Evolutionary conservation across 306 rosid species (phyloP).

Genomic region (Oxytropis ochrocephala): DNA sequence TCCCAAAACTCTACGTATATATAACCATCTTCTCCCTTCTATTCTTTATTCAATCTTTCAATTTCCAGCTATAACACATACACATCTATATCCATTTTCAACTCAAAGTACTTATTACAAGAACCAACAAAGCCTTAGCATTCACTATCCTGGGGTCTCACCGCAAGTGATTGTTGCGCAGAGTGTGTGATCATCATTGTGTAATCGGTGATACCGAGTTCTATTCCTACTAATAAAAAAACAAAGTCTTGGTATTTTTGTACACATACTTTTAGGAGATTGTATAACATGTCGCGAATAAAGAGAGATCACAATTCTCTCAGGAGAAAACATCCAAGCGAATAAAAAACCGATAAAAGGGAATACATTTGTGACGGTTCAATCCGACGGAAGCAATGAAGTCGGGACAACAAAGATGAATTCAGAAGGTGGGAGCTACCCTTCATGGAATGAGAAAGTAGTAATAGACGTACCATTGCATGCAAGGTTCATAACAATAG

Average conservation of each 20-base stretch:
- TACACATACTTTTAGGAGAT: too few relatives aligned
- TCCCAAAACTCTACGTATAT: not conserved
- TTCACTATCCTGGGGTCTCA: too few relatives aligned
- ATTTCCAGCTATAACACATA: not conserved
- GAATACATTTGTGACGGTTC: conserved; percentile 40
- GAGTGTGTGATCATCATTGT: too few relatives aligned
- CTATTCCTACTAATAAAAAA: too few relatives aligned
- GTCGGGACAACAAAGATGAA: conserved; percentile 20
- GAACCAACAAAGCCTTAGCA: too few relatives aligned
- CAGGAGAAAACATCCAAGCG: conserved; percentile 41
- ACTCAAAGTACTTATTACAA: too few relatives aligned
- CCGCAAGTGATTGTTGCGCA: too few relatives aligned
- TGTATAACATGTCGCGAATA: not conserved
- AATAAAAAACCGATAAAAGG: conserved; percentile 32
- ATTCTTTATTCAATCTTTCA: not conserved
- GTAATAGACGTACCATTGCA: conserved; percentile 39
- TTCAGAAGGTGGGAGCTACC: conserved; percentile 41
- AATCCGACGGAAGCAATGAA: conserved; percentile 13
- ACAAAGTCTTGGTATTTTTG: too few relatives aligned
- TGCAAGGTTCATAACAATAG: conserved; percentile 27
- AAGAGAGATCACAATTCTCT: conserved; percentile 50
- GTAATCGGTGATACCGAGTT: too few relatives aligned
- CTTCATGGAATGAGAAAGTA: conserved; percentile 53
- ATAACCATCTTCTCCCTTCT: not conserved
- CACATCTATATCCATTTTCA: not conserved